Evolutionary conservation across 306 rosid species (phyloP).

Genomic region (Acacia acuminata): DNA sequence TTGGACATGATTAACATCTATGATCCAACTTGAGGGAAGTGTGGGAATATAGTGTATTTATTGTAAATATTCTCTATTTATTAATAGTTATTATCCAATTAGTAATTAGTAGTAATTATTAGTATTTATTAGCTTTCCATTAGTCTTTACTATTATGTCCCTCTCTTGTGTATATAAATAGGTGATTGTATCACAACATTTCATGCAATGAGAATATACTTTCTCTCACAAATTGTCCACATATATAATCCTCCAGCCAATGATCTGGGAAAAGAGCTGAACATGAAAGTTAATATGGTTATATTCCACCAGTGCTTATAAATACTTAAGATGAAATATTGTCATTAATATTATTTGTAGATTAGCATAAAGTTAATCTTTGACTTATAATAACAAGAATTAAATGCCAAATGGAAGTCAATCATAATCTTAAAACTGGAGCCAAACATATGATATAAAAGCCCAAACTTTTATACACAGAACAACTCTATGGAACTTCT

Average conservation of each 20-base stretch:
- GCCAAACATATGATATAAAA: not conserved
- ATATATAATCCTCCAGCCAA: conserved; percentile 19
- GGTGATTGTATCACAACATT: too few relatives aligned
- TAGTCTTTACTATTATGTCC: too few relatives aligned
- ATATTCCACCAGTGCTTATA: not conserved
- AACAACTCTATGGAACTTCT: conserved; percentile 8
- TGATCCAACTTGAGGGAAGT: too few relatives aligned
- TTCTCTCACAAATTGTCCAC: too few relatives aligned
- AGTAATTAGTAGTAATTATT: too few relatives aligned
- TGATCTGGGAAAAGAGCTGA: conserved; percentile 14
- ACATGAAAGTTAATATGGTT: conserved; percentile 14
- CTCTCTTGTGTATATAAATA: too few relatives aligned
- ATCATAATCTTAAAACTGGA: not conserved
- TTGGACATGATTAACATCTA: too few relatives aligned
- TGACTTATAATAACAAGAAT: not conserved
- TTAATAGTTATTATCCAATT: too few relatives aligned
- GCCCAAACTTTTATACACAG: not conserved
- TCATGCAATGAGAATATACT: too few relatives aligned
- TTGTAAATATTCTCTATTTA: too few relatives aligned
- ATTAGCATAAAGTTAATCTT: not conserved
- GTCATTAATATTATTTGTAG: conserved; percentile 15
- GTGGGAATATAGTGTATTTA: too few relatives aligned
- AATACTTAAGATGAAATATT: conserved; percentile 7
- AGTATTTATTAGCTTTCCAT: too few relatives aligned
- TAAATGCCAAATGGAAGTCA: not conserved